phyloP scores from a whole-genome alignment of 352 stramenopile species.

The Pythium angustatum region DNA sequence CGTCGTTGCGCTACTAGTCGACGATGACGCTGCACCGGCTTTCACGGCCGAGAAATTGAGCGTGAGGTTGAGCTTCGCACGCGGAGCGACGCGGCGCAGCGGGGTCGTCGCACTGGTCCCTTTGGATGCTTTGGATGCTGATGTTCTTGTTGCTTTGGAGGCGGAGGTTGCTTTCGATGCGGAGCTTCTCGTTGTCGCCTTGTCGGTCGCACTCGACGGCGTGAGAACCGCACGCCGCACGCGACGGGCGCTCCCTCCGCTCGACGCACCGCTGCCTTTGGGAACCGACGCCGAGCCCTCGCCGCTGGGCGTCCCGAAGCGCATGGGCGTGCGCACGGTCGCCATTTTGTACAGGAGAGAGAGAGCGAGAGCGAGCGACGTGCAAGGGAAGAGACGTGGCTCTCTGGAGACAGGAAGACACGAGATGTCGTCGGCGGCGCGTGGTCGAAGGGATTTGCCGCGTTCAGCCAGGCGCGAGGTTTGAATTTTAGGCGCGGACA shows the following conservation, averaged over 20 bases:
- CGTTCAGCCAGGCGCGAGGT: slow-evolving; percentile 1
- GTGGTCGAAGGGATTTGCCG: no score
- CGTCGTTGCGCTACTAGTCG: not conserved
- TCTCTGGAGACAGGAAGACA: no score
- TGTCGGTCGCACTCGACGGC: not conserved
- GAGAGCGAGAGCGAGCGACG: no score
- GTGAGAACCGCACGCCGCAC: not conserved
- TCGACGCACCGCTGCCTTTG: not conserved
- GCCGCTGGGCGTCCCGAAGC: not conserved
- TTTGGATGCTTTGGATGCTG: no score
- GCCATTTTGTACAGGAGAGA: not conserved
- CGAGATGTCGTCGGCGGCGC: no score
- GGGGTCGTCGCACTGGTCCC: slow-evolving; percentile 4
- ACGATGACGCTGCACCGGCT: not conserved
- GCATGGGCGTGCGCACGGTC: slow-evolving; percentile 13
- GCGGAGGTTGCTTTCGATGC: no score
- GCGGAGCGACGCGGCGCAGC: slow-evolving; percentile 16
- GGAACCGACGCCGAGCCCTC: no score
- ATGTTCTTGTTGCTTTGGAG: no score
- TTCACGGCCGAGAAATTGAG: slow-evolving; percentile 22
- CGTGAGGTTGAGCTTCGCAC: slow-evolving; percentile 27
- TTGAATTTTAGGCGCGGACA: slow-evolving; percentile 23
- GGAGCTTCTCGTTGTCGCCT: not conserved
- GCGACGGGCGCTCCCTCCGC: not conserved
- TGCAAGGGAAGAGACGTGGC: no score